Percentiles rank a stretch among this genome's conserved stretches.
These are phyloP conservation scores for Aurinia saxatilis DNA, from an alignment of 345 rosid species.

Conservation along the genomic window DNA sequence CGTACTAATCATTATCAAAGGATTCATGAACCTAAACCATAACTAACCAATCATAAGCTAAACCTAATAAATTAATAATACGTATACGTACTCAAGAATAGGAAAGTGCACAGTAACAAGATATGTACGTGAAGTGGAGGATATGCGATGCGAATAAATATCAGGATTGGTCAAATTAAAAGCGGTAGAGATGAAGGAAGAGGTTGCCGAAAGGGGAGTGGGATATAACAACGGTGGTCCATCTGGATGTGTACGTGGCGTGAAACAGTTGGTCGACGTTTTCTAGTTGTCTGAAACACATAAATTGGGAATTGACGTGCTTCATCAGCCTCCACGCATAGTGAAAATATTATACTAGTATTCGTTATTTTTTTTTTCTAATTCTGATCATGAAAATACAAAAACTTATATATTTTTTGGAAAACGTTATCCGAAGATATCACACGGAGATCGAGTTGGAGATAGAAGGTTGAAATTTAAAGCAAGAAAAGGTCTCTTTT, in stretches of 20 bases:
- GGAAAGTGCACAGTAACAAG: not conserved
- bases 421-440: conserved; percentile 14
- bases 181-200: conserved; percentile 6
- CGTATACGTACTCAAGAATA: not conserved
- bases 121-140: not conserved
- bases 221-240: not conserved
- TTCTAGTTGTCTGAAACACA: conserved; percentile 19
- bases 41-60: conserved; percentile 7
- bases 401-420: not conserved
- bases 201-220: conserved; percentile 18
- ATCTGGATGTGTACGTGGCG: conserved; percentile 18
- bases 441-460: conserved; percentile 10
- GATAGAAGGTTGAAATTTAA: not conserved
- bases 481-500: not conserved
- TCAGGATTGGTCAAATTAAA: conserved; percentile 8
- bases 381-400: conserved; percentile 3
- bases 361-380: not conserved
- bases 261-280: conserved; percentile 30
- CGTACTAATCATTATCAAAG: conserved; percentile 5
- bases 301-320: conserved; percentile 39
- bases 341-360: conserved; percentile 1
- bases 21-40: conserved; percentile 22
- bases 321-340: conserved; percentile 31
- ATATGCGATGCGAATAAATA: conserved; percentile 1
- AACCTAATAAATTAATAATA: not conserved